Percentiles rank a stretch among this genome's conserved stretches.
Conservation (phyloP, 331 rosid genomes). For the Prunus yedoensis region DNA sequence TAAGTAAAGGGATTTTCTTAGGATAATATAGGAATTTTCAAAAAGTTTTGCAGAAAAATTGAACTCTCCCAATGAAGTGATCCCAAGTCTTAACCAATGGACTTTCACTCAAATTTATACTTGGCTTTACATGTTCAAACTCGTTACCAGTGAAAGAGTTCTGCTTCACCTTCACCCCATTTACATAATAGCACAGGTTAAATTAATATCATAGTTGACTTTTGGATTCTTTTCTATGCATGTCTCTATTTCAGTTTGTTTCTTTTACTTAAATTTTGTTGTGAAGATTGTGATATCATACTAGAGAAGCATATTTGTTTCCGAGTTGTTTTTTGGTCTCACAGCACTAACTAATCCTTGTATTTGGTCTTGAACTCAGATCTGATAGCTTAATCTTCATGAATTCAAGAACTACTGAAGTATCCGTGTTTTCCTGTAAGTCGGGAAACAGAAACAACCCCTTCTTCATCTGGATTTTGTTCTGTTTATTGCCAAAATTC, state of each 20-base stretch:
- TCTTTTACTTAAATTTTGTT: not conserved
- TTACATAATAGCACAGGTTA: not conserved
- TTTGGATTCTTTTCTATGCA: not conserved
- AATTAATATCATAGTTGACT: not conserved
- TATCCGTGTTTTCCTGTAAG: slow-evolving; percentile 84
- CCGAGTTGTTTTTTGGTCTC: not conserved
- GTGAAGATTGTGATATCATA: not conserved
- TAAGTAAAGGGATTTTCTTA: not conserved
- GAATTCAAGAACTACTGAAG: slow-evolving; percentile 82
- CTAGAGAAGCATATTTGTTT: not conserved
- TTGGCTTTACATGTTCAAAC: not conserved
- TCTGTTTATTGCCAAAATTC: slow-evolving; percentile 76
- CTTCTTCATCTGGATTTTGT: slow-evolving; percentile 80
- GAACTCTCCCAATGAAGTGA: not conserved
- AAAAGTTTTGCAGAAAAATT: not conserved
- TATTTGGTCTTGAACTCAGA: slow-evolving; percentile 38
- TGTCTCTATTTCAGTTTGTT: not conserved
- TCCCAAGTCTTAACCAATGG: not conserved
- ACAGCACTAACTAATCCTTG: not conserved
- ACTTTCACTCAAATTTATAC: not conserved
- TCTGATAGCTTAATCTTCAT: slow-evolving; percentile 80
- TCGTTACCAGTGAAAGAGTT: not conserved
- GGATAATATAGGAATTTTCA: not conserved
- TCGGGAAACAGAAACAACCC: slow-evolving; percentile 89
- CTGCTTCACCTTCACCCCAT: not conserved